Conservation (phyloP, 768 basidiomycete species). For the Kwoniella sp. region DNA sequence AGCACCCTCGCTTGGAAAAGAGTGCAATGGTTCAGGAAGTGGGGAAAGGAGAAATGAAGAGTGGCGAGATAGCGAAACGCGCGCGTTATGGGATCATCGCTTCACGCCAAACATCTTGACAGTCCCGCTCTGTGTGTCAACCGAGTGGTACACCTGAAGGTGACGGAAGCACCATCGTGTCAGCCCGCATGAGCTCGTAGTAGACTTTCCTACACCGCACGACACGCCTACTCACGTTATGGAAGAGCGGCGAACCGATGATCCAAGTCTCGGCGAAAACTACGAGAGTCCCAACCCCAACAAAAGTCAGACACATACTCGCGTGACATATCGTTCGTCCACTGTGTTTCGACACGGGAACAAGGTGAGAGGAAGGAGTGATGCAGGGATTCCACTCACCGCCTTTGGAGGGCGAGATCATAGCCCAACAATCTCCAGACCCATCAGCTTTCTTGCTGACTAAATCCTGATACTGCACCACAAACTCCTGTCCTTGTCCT, state of each 20-base stretch:
- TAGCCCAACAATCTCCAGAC: slow-evolving; percentile 7
- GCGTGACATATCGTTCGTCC: too few species aligned
- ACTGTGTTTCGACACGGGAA: too few species aligned
- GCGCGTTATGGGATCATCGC: neutral
- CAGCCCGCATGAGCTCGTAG: neutral
- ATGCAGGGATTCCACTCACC: slow-evolving; percentile 7
- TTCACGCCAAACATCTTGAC: slow-evolving; percentile 2
- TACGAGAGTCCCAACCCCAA: neutral
- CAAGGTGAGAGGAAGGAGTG: too few species aligned
- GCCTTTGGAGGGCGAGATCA: slow-evolving; percentile 5
- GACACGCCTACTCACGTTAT: slow-evolving; percentile 2
- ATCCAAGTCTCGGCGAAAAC: slow-evolving; percentile 8
- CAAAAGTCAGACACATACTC: too few species aligned
- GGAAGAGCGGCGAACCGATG: slow-evolving; percentile 6
- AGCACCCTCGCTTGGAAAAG: too few species aligned
- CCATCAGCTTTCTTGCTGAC: slow-evolving; percentile 4
- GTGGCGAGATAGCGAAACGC: too few species aligned
- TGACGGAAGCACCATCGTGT: neutral
- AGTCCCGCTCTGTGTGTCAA: neutral
- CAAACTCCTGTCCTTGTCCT: slow-evolving; percentile 2
- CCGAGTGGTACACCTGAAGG: slow-evolving; percentile 3
- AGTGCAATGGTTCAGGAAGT: too few species aligned
- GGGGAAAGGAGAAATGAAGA: too few species aligned
- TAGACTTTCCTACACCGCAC: neutral
- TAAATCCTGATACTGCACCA: slow-evolving; percentile 2